A percentile compares a stretch with the other conserved stretches of the same genome.
Conservation (phyloP, 345 rosid species). For the Rhizophora mangle region DNA sequence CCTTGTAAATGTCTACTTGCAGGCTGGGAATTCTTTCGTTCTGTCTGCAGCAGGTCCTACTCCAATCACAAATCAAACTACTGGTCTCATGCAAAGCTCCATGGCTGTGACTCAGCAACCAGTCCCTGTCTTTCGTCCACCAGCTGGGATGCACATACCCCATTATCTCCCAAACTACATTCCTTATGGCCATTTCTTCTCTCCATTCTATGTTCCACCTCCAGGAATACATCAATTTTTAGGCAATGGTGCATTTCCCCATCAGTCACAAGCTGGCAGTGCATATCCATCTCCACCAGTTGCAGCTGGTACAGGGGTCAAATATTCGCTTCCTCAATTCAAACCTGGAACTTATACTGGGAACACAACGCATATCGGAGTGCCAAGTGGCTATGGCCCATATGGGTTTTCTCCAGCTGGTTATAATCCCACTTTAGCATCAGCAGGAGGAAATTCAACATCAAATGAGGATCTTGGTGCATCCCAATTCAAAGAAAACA, state of each 20-base stretch:
- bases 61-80: conserved; percentile 71
- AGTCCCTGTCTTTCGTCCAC: conserved; percentile 80
- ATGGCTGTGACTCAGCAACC: conserved; percentile 74
- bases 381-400: conserved; percentile 74
- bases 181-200: conserved; percentile 71
- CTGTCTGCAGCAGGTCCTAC: conserved; percentile 62
- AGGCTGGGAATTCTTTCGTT: conserved; percentile 73
- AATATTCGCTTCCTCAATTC: conserved; percentile 73
- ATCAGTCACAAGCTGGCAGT: conserved; percentile 73
- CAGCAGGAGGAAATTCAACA: background rate
- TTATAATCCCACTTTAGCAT: conserved; percentile 41
- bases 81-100: conserved; percentile 83
- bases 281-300: conserved; percentile 68
- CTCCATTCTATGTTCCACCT: conserved; percentile 74
- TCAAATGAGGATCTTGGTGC: conserved; percentile 59
- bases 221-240: conserved; percentile 71
- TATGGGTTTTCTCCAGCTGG: conserved; percentile 76
- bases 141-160: conserved; percentile 72
- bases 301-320: conserved; percentile 63
- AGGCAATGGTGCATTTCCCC: conserved; percentile 75
- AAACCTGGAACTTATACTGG: conserved; percentile 74
- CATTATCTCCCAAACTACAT: conserved; percentile 83
- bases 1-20: conserved; percentile 13
- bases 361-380: conserved; percentile 59
- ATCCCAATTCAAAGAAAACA: conserved; percentile 77